Evolutionary conservation across 2,329 filamentous ascomycete genomes (phyloP), one percentile per base, ranked within the genome.

Genomic region (Paecilomyces dactylethromorphus): DNA sequence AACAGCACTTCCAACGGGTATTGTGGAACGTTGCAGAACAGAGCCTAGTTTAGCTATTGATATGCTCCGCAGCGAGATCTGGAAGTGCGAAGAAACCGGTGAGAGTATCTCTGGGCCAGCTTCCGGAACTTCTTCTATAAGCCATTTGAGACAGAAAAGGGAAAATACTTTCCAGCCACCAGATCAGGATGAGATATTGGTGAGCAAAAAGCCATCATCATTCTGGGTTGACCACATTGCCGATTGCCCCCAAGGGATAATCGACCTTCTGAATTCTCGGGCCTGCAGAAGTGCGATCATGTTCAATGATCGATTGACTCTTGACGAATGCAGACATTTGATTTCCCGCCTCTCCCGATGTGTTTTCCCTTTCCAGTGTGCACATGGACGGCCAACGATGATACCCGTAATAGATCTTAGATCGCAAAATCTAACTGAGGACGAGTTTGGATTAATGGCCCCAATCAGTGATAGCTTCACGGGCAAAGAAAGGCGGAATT

Each of bases 1-100:
- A 0, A 76, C 72, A 0, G 75, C 79, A 2, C 78, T 97, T 0
- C 93, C 93, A 0, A 81, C 83, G 0, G 82, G 83, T 31, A 92
- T 97, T 54, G 75, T 84, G 0, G 90, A 95, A 67, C 83, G 92
- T 53, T 96, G 92, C 71, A 82, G 83, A 39, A 69, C 81, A 3
- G 87, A 96, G 57, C 90, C 91, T 0, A 81, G 83, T 6, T 73
- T 96, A 0, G 76, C 93, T 0, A 84, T 91, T 29, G 84, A 90
- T 3, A 76, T 97, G 11, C 76, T 97, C 8, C 85, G 92, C 7
- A 81, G 82, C 5, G 90, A 96, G 68, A 77, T 88, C 0, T 96
- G 90, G 87, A 83, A 79, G 55, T 76, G 84, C 1, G 79, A 84
- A 10, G 85, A 87, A 55, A 71, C 74, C 7, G 68, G 69, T 10